Percentiles rank a stretch among this genome's conserved stretches.
Conservation (phyloP, 768 basidiomycete species). For the Hysterangium stoloniferum region DNA sequence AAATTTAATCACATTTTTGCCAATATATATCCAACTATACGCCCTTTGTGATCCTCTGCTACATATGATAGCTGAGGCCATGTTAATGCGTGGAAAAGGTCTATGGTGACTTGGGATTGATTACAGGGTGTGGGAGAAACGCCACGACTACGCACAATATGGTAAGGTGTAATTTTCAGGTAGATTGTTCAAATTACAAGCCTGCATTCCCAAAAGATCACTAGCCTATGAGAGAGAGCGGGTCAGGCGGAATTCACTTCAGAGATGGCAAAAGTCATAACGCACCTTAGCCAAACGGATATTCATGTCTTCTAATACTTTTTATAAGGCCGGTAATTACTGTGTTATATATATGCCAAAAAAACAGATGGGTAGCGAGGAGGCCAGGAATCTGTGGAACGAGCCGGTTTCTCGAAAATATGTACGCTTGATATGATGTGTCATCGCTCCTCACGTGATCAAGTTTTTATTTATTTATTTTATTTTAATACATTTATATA, state of each 20-base stretch:
- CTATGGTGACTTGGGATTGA: conserved; percentile 35
- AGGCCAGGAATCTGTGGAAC: too few species aligned
- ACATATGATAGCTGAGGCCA: conserved; percentile 95
- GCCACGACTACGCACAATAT: conserved; percentile 45
- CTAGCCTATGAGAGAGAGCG: conserved; percentile 46
- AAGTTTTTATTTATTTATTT: too few species aligned
- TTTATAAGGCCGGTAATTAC: too few species aligned
- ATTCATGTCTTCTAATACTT: too few species aligned
- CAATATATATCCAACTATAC: conserved; percentile 92
- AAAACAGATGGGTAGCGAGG: too few species aligned
- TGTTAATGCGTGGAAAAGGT: conserved; percentile 82
- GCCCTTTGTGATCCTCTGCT: conserved; percentile 81
- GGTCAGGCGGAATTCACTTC: not conserved
- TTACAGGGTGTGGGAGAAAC: not conserved
- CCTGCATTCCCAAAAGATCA: conserved; percentile 89
- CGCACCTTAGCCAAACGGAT: conserved; percentile 5
- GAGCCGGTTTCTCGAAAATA: too few species aligned
- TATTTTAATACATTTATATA: too few species aligned
- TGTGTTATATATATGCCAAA: too few species aligned
- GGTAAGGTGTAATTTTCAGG: conserved; percentile 88
- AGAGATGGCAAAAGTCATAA: not conserved
- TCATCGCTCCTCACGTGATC: too few species aligned
- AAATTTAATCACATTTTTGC: conserved; percentile 72
- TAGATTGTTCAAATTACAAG: conserved; percentile 86
- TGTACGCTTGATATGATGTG: too few species aligned